These are phyloP conservation scores for Talaromyces sp. DNA, from an alignment of 2,329 filamentous ascomycete species.

Conservation along the genomic window DNA sequence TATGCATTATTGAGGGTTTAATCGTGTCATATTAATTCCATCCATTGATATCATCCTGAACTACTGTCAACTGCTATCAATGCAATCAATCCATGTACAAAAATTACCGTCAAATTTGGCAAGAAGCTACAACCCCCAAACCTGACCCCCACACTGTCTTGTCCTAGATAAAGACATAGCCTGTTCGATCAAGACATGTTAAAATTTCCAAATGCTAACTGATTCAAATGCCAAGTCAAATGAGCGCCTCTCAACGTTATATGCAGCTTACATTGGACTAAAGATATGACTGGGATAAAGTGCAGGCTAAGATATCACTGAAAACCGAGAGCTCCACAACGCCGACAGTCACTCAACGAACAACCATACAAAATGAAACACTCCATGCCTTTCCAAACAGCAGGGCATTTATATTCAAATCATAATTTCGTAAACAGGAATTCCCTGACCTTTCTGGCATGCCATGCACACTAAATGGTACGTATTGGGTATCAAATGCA, in stretches of 20 bases:
- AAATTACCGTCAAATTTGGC: too few relatives aligned
- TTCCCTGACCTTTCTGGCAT: not conserved
- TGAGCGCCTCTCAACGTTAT: not conserved
- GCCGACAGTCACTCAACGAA: not conserved
- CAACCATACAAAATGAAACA: not conserved
- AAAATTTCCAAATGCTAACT: too few relatives aligned
- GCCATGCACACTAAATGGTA: not conserved
- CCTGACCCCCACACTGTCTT: too few relatives aligned
- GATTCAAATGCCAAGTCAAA: too few relatives aligned
- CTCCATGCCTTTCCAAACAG: not conserved
- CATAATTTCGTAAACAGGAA: not conserved
- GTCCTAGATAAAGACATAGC: too few relatives aligned
- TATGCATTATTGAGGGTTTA: too few relatives aligned
- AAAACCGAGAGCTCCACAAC: not conserved
- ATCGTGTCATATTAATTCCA: too few relatives aligned
- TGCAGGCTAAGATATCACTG: not conserved
- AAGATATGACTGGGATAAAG: not conserved
- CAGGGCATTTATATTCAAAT: not conserved
- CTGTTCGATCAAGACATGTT: not conserved
- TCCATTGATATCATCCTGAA: too few relatives aligned
- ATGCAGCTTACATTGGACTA: not conserved
- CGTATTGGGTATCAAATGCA: not conserved
- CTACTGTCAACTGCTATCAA: too few relatives aligned
- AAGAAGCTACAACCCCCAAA: too few relatives aligned
- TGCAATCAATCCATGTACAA: too few relatives aligned